These are phyloP conservation scores for Geotrichum histeridarum DNA, from an alignment of 1,139 yeast species.

Conservation along the genomic window DNA sequence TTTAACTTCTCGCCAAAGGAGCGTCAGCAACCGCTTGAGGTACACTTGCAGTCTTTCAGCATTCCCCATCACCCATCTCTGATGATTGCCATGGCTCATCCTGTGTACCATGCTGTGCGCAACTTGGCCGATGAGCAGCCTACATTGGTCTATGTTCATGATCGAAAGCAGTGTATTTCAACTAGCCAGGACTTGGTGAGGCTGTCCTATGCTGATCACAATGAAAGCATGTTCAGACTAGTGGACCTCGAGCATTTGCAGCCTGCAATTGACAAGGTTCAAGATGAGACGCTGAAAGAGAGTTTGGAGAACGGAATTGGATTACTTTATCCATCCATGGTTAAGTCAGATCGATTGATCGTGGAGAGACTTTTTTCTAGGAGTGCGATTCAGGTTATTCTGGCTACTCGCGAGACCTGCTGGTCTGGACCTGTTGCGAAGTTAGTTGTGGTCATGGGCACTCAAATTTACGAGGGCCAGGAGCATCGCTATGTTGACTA, in stretches of 20 bases:
- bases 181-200: constrained; percentile 46
- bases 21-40: constrained; percentile 52
- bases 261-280: constrained; percentile 43
- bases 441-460: constrained; percentile 61
- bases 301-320: constrained; percentile 66
- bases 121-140: constrained; percentile 35
- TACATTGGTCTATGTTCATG: constrained; percentile 53
- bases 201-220: constrained; percentile 37
- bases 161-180: constrained; percentile 52
- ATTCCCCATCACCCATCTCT: constrained; percentile 48
- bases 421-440: constrained; percentile 48
- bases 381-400: constrained; percentile 49
- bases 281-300: constrained; percentile 46
- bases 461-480: constrained; percentile 65
- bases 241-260: constrained; percentile 41
- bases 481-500: constrained; percentile 71
- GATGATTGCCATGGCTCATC: constrained; percentile 48
- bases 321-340: constrained; percentile 55
- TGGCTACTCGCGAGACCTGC: constrained; percentile 57
- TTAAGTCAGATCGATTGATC: constrained; percentile 47
- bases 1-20: constrained; percentile 68
- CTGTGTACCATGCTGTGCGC: constrained; percentile 41
- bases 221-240: constrained; percentile 38
- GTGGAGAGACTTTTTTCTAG: constrained; percentile 51
- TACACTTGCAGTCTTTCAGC: constrained; percentile 52